A percentile compares a stretch with the other conserved stretches of the same genome.
Conservation (phyloP, 768 basidiomycete species). For the Collybiopsis luxurians region DNA sequence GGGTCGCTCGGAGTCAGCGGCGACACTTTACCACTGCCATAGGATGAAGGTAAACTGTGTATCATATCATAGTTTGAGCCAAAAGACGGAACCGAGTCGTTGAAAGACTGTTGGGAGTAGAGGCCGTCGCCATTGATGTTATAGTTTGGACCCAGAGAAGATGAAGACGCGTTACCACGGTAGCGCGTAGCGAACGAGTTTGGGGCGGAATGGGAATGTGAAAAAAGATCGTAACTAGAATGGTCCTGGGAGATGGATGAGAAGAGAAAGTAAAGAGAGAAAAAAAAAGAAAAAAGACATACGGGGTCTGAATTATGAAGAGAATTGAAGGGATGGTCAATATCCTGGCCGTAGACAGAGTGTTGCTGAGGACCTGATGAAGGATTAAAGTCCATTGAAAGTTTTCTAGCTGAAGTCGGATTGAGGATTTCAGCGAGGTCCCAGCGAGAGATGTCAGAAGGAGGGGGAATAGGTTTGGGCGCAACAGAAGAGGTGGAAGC, state of each 20-base stretch:
- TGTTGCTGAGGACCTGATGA: slow-evolving; percentile 35
- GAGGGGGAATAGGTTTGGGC: slow-evolving; percentile 32
- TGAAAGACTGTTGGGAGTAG: slow-evolving; percentile 58
- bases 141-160: slow-evolving; percentile 59
- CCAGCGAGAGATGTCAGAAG: slow-evolving; percentile 35
- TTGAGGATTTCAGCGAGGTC: slow-evolving; percentile 47
- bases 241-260: slow-evolving; percentile 39
- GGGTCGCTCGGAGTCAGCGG: slow-evolving; percentile 71
- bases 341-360: slow-evolving; percentile 52
- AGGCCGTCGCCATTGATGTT: slow-evolving; percentile 55
- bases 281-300: slow-evolving; percentile 26
- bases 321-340: slow-evolving; percentile 50
- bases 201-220: slow-evolving; percentile 33
- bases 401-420: slow-evolving; percentile 32
- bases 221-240: slow-evolving; percentile 61
- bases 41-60: slow-evolving; percentile 58
- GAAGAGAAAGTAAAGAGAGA: neutral
- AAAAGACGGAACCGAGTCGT: slow-evolving; percentile 60
- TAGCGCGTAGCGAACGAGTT: slow-evolving; percentile 38
- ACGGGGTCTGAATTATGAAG: slow-evolving; percentile 41
- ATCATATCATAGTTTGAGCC: slow-evolving; percentile 64
- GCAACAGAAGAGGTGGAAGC: slow-evolving; percentile 26
- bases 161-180: slow-evolving; percentile 69
- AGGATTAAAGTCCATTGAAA: slow-evolving; percentile 55
- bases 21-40: slow-evolving; percentile 73